Conservation (phyloP, 352 stramenopile genomes). For the Phytophthora pini region DNA sequence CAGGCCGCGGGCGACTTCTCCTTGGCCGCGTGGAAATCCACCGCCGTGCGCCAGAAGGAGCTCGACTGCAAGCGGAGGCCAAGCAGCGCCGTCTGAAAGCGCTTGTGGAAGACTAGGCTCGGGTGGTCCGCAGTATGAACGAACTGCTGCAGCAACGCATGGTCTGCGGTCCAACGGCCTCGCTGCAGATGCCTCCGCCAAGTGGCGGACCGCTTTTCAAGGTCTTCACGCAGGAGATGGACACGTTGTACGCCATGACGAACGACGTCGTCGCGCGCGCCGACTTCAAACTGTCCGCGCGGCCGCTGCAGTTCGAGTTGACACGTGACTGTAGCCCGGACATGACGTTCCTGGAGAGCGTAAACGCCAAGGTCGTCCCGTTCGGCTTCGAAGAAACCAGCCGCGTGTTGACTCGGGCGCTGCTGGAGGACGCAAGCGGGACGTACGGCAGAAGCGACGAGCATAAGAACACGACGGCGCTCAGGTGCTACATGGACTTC, state of each 20-base stretch:
- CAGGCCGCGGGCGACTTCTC: not conserved
- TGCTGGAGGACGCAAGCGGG: not conserved
- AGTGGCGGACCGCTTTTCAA: conserved; percentile 3
- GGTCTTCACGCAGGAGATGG: conserved; percentile 18
- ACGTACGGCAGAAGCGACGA: not conserved
- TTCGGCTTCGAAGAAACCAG: conserved; percentile 11
- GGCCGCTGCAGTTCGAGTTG: conserved; percentile 6
- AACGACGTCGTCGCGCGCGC: conserved; percentile 5
- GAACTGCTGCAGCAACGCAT: conserved; percentile 4
- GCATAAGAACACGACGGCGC: not conserved
- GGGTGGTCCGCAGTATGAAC: conserved; percentile 13
- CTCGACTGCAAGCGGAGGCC: conserved; percentile 8
- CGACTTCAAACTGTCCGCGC: not conserved
- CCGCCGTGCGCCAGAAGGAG: conserved; percentile 17
- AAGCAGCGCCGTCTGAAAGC: conserved; percentile 9
- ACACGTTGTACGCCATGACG: conserved; percentile 19
- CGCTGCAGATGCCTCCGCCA: not conserved
- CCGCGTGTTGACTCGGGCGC: not conserved
- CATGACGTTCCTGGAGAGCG: conserved; percentile 10
- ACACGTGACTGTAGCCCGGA: not conserved
- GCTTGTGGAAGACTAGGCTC: not conserved
- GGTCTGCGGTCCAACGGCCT: not conserved
- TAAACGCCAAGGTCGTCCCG: conserved; percentile 10
- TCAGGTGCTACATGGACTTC: not conserved
- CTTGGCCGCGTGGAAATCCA: not conserved